A percentile compares a stretch with the other conserved stretches of the same genome.
phyloP scores from a whole-genome alignment of 306 rosid species.

The Canavalia gladiata region DNA sequence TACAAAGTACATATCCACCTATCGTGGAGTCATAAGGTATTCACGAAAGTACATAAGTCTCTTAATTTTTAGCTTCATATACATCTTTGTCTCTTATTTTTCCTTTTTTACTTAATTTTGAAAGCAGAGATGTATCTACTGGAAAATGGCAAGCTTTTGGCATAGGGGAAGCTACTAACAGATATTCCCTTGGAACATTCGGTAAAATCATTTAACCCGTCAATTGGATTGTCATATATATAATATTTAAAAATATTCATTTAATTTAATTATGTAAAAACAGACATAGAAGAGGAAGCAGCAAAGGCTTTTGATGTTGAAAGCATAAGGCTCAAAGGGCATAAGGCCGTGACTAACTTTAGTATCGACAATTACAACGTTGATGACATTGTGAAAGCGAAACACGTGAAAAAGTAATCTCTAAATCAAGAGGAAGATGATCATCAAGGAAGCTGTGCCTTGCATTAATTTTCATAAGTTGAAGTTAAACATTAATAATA shows the following conservation, averaged over 20 bases:
- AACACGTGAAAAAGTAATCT: neutral
- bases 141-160: constrained; percentile 27
- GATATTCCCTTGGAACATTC: constrained; percentile 10
- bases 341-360: constrained; percentile 36
- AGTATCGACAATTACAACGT: neutral
- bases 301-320: constrained; percentile 50
- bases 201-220: neutral
- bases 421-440: neutral
- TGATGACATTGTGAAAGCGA: neutral
- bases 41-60: neutral
- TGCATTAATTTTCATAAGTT: neutral
- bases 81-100: neutral
- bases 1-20: constrained; percentile 18
- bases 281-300: constrained; percentile 47
- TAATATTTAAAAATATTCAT: neutral
- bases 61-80: neutral
- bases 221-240: neutral
- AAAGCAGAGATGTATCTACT: neutral
- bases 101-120: neutral
- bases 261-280: neutral
- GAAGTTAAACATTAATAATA: neutral
- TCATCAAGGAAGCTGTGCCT: neutral
- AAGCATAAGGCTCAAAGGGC: constrained; percentile 33
- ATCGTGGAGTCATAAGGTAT: constrained; percentile 61
- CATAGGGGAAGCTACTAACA: neutral